Percentiles rank a stretch among this genome's conserved stretches.
Evolutionary conservation across 371 early-diverging fungal species (phyloP).

Genomic region (Fennellomyces sp.): DNA sequence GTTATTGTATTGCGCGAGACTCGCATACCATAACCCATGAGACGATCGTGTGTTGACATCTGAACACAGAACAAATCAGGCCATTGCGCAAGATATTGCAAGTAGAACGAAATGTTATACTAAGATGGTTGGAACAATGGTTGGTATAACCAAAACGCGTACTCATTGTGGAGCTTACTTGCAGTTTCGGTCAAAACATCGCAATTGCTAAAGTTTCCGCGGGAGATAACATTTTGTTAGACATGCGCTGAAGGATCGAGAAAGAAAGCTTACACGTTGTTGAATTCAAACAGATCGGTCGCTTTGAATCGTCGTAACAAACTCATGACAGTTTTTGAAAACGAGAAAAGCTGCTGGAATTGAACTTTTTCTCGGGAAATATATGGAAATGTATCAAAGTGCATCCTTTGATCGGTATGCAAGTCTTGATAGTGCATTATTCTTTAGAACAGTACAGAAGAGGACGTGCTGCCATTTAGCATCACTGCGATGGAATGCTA

Average conservation of each 20-base stretch:
- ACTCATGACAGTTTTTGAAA: constrained; percentile 30
- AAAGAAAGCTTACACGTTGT: constrained; percentile 73
- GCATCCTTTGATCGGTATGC: no score
- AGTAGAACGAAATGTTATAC: constrained; percentile 95
- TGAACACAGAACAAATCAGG: constrained; percentile 91
- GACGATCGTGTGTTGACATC: constrained; percentile 68
- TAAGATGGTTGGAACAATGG: constrained; percentile 21
- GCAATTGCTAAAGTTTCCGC: constrained; percentile 69
- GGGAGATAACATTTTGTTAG: no score
- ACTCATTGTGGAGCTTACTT: constrained; percentile 15
- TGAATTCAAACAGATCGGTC: constrained; percentile 88
- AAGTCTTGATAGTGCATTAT: no score
- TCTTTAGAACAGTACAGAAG: no score
- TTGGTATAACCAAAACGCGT: neutral
- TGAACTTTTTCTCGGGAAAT: neutral
- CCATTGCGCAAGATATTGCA: constrained; percentile 92
- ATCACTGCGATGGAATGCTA: no score
- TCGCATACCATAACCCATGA: constrained; percentile 87
- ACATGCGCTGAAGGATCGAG: no score
- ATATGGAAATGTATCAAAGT: no score
- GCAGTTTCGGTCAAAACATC: constrained; percentile 91
- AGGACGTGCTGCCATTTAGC: no score
- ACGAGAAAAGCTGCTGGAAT: neutral
- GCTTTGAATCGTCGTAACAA: constrained; percentile 63
- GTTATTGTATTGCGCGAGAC: neutral